A percentile compares a stretch with the other conserved stretches of the same genome.
phyloP scores from a whole-genome alignment of 1,284 basidiomycete genomes.

The Phylloporus sp. region DNA sequence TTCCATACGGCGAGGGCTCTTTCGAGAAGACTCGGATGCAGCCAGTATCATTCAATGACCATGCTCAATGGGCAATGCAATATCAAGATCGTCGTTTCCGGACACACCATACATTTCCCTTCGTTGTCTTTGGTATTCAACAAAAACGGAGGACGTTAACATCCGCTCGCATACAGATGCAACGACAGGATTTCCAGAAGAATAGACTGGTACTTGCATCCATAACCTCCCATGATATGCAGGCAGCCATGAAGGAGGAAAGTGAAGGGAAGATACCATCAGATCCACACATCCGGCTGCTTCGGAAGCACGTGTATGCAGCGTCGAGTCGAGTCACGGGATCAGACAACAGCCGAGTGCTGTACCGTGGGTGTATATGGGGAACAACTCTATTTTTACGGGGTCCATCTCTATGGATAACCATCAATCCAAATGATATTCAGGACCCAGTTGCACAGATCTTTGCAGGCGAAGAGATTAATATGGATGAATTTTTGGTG shows the following conservation, averaged over 20 bases:
- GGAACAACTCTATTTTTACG: constrained; percentile 6
- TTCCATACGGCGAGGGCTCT: background rate
- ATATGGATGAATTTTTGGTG: constrained; percentile 40
- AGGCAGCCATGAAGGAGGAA: background rate
- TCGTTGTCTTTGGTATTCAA: constrained; percentile 23
- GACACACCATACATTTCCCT: constrained; percentile 24
- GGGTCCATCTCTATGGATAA: constrained; percentile 17
- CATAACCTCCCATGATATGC: too few relatives aligned
- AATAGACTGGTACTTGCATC: too few relatives aligned
- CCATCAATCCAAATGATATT: constrained; percentile 42
- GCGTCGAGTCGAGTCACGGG: constrained; percentile 15
- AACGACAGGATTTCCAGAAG: too few relatives aligned
- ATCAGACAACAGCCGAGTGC: constrained; percentile 13
- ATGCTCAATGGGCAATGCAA: background rate
- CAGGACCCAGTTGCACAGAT: constrained; percentile 46
- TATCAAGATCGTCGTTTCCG: background rate
- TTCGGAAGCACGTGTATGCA: constrained; percentile 20
- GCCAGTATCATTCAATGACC: background rate
- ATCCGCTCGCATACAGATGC: constrained; percentile 28
- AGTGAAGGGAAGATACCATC: constrained; percentile 27
- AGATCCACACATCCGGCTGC: constrained; percentile 13
- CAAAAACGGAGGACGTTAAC: constrained; percentile 22
- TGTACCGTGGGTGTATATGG: constrained; percentile 21
- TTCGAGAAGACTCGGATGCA: too few relatives aligned
- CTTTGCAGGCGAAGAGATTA: constrained; percentile 43